phyloP scores from a whole-genome alignment of 169 alveolate genomes.

The Pseudocohnilembus persalinus region DNA sequence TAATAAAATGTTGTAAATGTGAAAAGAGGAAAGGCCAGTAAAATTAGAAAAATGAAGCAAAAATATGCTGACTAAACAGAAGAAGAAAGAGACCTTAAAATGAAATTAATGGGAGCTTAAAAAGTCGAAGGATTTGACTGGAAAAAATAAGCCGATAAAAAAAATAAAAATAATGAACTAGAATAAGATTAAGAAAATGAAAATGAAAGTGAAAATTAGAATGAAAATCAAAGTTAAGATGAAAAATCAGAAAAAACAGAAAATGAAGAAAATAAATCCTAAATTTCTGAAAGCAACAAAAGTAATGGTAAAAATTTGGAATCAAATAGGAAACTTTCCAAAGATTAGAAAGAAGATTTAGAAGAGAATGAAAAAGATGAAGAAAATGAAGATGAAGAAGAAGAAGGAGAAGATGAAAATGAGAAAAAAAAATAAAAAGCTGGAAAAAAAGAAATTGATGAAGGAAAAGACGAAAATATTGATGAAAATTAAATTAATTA shows the following conservation, averaged over 20 bases:
- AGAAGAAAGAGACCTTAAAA: conserved; percentile 76
- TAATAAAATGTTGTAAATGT: conserved; percentile 33
- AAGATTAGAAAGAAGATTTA: conserved; percentile 8
- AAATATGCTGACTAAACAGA: conserved; percentile 85
- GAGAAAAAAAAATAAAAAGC: conserved; percentile 13
- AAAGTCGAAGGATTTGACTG: conserved; percentile 58
- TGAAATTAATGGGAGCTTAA: conserved; percentile 80
- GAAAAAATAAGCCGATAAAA: conserved; percentile 16
- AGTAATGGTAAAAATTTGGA: neutral
- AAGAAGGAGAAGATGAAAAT: neutral
- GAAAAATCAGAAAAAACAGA: conserved; percentile 7
- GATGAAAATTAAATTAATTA: conserved; percentile 52
- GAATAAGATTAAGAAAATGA: conserved; percentile 21
- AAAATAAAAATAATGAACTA: conserved; percentile 21
- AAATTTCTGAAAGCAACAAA: conserved; percentile 10
- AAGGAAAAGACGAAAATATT: conserved; percentile 22
- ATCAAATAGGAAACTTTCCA: no score
- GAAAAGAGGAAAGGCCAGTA: conserved; percentile 74
- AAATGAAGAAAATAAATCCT: conserved; percentile 29
- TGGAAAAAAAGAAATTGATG: conserved; percentile 8
- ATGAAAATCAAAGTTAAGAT: neutral
- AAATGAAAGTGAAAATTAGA: conserved; percentile 3
- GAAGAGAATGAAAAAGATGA: conserved; percentile 24
- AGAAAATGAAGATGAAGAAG: conserved; percentile 20
- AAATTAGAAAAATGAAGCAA: conserved; percentile 70